These are phyloP conservation scores for Macrophomina tecta DNA, from an alignment of 2,329 filamentous ascomycete species.

Conservation along the genomic window DNA sequence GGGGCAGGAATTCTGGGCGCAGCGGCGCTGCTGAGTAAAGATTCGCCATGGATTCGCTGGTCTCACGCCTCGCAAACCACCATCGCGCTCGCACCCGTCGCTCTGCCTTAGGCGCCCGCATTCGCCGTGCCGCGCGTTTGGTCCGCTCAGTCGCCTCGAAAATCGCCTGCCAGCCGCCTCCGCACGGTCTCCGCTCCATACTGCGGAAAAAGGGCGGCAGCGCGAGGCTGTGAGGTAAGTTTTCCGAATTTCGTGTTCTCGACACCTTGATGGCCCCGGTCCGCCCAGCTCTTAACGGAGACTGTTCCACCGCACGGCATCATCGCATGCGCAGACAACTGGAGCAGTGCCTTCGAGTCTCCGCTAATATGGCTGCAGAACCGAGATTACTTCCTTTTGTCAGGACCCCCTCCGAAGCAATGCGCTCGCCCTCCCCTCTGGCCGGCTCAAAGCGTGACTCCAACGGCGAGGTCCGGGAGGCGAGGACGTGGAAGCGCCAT, in stretches of 20 bases:
- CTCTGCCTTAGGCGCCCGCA: slow-evolving; percentile 14
- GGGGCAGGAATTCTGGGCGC: slow-evolving; percentile 2
- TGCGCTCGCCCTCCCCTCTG: slow-evolving; percentile 26
- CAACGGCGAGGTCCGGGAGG: slow-evolving; percentile 17
- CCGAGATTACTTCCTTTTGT: slow-evolving; percentile 15
- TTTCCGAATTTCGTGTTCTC: slow-evolving; percentile 23
- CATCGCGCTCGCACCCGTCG: background rate
- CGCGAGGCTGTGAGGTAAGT: slow-evolving; percentile 15
- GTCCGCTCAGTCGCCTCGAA: background rate
- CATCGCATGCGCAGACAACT: background rate
- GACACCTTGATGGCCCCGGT: slow-evolving; percentile 27
- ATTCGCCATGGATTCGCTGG: slow-evolving; percentile 27
- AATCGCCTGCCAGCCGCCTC: background rate
- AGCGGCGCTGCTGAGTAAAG: slow-evolving; percentile 20
- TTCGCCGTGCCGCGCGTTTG: background rate
- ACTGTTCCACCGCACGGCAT: slow-evolving; percentile 9
- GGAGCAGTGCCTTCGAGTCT: background rate
- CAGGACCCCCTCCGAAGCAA: slow-evolving; percentile 15
- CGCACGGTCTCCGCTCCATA: background rate
- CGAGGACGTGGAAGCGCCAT: slow-evolving; percentile 19
- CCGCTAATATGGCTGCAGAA: slow-evolving; percentile 27
- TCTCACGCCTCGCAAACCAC: slow-evolving; percentile 8
- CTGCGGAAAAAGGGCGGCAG: background rate
- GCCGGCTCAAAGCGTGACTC: slow-evolving; percentile 27
- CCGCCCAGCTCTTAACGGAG: slow-evolving; percentile 13